A percentile compares a stretch with the other conserved stretches of the same genome.
phyloP scores from a whole-genome alignment of 345 rosid genomes.

The Theobroma cacao region DNA sequence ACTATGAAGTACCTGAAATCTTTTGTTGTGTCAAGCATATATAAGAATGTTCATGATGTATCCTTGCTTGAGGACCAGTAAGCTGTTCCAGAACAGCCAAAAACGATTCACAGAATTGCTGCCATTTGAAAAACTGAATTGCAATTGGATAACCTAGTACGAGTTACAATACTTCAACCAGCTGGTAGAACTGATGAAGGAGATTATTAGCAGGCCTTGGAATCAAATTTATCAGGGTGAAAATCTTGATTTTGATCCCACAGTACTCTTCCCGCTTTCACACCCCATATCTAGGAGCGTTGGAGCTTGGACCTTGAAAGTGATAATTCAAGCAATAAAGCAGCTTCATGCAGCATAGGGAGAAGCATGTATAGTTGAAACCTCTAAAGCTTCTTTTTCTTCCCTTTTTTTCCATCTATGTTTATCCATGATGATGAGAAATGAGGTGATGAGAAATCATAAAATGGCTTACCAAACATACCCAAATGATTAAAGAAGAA shows the following conservation, averaged over 20 bases:
- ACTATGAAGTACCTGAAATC: too few relatives aligned
- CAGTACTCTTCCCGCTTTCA: neutral
- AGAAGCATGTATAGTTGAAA: neutral
- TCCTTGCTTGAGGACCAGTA: too few relatives aligned
- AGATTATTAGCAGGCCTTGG: neutral
- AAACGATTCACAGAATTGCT: too few relatives aligned
- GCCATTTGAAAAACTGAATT: too few relatives aligned
- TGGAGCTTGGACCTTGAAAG: conserved; percentile 22
- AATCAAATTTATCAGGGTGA: neutral
- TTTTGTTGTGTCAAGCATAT: too few relatives aligned
- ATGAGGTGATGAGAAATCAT: neutral
- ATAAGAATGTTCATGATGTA: too few relatives aligned
- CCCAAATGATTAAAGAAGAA: conserved; percentile 17
- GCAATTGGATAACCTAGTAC: too few relatives aligned
- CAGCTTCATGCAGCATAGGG: neutral
- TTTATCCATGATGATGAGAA: neutral
- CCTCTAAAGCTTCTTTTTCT: neutral
- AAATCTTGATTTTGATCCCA: neutral
- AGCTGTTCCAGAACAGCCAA: too few relatives aligned
- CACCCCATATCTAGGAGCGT: neutral
- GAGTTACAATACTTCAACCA: neutral
- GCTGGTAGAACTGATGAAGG: neutral
- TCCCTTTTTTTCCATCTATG: neutral
- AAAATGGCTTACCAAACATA: neutral
- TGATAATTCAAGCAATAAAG: conserved; percentile 15